Conservation (phyloP, 2,329 filamentous ascomycete species). For the Phialophora macrospora region DNA sequence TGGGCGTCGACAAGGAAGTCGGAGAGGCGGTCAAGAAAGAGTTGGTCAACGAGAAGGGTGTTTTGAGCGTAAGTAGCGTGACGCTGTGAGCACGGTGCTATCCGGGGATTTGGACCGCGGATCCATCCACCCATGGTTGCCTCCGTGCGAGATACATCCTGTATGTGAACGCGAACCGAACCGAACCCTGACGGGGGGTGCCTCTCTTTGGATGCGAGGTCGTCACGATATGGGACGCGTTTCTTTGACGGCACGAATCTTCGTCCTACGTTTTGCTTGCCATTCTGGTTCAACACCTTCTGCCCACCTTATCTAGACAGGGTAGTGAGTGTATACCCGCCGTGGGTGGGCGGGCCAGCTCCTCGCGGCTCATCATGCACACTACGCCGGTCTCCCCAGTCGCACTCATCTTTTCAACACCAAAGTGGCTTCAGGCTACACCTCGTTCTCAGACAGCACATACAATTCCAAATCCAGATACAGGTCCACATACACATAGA, state of each 20-base stretch:
- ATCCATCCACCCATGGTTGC: not conserved
- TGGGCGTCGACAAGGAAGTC: slow-evolving; percentile 72
- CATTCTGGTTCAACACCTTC: not conserved
- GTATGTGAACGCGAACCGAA: not conserved
- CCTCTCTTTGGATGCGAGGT: too few species aligned
- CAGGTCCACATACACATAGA: not conserved
- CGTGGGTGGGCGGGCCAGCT: not conserved
- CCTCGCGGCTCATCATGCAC: not conserved
- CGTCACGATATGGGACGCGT: not conserved
- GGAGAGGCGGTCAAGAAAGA: slow-evolving; percentile 59
- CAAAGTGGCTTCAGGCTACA: not conserved
- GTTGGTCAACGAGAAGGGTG: slow-evolving; percentile 56
- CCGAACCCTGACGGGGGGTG: too few species aligned
- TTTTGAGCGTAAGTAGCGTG: slow-evolving; percentile 60
- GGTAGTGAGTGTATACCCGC: not conserved
- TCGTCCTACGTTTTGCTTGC: not conserved
- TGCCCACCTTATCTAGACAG: not conserved
- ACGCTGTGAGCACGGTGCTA: slow-evolving; percentile 45
- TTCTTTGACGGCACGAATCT: not conserved
- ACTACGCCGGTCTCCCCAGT: too few species aligned
- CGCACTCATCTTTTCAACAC: not conserved
- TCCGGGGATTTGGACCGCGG: not conserved
- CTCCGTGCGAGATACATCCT: not conserved
- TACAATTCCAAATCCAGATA: not conserved
- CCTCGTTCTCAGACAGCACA: not conserved